A percentile compares a stretch with the other conserved stretches of the same genome.
These are phyloP conservation scores for Syncephalastrum racemosum DNA, from an alignment of 371 early-diverging fungal species.

Conservation along the genomic window DNA sequence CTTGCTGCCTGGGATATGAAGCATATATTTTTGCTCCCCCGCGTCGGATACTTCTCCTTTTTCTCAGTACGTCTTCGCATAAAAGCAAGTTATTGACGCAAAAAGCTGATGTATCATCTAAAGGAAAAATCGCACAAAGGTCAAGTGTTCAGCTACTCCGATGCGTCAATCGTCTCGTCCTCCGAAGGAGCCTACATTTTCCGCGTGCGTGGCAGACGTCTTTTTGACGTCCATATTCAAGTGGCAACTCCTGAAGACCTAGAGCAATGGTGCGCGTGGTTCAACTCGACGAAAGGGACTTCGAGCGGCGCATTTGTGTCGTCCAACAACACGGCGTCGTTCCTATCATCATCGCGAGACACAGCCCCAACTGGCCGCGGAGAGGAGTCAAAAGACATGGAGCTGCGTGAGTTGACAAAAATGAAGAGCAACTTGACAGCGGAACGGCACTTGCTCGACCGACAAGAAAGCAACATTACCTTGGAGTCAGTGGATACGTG, in stretches of 20 bases:
- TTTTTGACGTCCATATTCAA: slow-evolving; percentile 48
- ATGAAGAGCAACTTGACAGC: neutral
- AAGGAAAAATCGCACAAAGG: slow-evolving; percentile 44
- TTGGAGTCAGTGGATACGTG: slow-evolving; percentile 12
- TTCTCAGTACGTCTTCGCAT: slow-evolving; percentile 39
- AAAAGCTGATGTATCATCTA: slow-evolving; percentile 6
- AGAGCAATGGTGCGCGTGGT: slow-evolving; percentile 44
- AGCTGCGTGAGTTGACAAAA: too few species aligned
- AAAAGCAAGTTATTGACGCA: neutral
- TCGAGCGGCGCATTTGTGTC: neutral
- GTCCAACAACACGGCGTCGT: neutral
- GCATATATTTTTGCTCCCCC: slow-evolving; percentile 49
- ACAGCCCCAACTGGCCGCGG: neutral
- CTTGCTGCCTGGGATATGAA: slow-evolving; percentile 61
- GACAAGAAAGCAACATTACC: slow-evolving; percentile 13
- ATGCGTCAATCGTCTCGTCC: slow-evolving; percentile 36
- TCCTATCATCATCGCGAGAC: neutral
- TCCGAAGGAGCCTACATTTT: slow-evolving; percentile 40
- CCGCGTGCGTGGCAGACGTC: slow-evolving; percentile 39
- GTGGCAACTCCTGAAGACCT: slow-evolving; percentile 46
- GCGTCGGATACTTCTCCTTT: slow-evolving; percentile 51
- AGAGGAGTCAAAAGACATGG: slow-evolving; percentile 1
- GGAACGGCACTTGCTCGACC: slow-evolving; percentile 2
- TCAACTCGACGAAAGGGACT: slow-evolving; percentile 18
- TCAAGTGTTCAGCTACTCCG: slow-evolving; percentile 41